Conservation (phyloP, 148 eudicot species). For the Persicaria maculosa region DNA sequence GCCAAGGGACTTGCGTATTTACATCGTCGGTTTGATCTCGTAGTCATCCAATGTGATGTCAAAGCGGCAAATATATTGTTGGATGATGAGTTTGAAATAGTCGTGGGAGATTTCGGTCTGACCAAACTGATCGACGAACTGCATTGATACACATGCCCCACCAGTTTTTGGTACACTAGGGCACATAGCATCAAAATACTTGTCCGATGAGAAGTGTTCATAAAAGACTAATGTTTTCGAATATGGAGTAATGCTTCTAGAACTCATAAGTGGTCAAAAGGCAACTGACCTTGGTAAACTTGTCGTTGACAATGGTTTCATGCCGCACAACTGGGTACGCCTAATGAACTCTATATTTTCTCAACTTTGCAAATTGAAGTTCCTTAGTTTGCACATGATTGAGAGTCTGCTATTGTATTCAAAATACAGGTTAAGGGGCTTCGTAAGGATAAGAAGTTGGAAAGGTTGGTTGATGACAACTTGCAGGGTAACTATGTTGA, state of each 20-base stretch:
- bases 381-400: too few species aligned
- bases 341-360: slow-evolving; percentile 1
- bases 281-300: slow-evolving; percentile 63
- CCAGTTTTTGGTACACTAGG: slow-evolving; percentile 60
- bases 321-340: slow-evolving; percentile 58
- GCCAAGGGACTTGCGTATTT: slow-evolving; percentile 58
- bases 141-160: slow-evolving; percentile 57
- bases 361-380: not conserved
- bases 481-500: slow-evolving; percentile 34
- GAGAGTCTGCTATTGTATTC: not conserved
- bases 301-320: slow-evolving; percentile 50
- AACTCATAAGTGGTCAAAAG: slow-evolving; percentile 58
- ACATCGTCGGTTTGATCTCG: slow-evolving; percentile 53
- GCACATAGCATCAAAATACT: slow-evolving; percentile 61
- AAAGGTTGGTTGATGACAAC: slow-evolving; percentile 39
- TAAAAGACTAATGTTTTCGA: slow-evolving; percentile 62
- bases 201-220: slow-evolving; percentile 49
- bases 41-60: slow-evolving; percentile 62
- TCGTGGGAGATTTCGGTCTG: slow-evolving; percentile 59
- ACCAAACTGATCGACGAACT: slow-evolving; percentile 48
- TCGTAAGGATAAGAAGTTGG: slow-evolving; percentile 42
- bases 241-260: slow-evolving; percentile 62
- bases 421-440: slow-evolving; percentile 43
- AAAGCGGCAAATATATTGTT: slow-evolving; percentile 62
- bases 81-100: slow-evolving; percentile 67